Conservation (phyloP, 108 stramenopile genomes). For the Cyclotella atomus region DNA sequence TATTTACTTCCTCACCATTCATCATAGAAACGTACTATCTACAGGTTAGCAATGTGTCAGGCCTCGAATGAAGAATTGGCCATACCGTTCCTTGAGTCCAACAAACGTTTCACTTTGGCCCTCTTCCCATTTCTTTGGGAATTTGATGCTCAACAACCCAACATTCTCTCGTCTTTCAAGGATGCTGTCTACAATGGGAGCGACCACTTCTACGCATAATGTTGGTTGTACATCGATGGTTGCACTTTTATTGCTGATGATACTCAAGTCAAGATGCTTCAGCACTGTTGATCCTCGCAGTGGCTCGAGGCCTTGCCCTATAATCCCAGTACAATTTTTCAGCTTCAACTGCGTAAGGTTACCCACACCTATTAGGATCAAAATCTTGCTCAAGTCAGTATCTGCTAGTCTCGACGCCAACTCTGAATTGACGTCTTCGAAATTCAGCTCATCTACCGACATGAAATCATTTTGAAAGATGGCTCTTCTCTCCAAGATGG, state of each 20-base stretch:
- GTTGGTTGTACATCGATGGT: background rate
- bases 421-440: background rate
- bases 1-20: background rate
- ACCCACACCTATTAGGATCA: background rate
- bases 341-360: background rate
- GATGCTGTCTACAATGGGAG: conserved; percentile 4
- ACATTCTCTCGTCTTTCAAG: background rate
- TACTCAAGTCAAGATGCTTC: conserved; percentile 1
- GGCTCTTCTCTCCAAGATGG: too few relatives aligned
- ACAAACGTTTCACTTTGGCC: background rate
- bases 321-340: background rate
- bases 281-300: background rate
- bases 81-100: conserved; percentile 2
- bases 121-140: background rate
- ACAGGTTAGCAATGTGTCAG: background rate
- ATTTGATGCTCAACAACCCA: background rate
- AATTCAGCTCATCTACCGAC: background rate
- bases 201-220: background rate
- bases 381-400: background rate
- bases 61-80: background rate
- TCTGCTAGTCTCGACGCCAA: background rate
- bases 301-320: background rate
- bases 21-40: too few relatives aligned
- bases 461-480: background rate
- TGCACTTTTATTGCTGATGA: background rate